Percentiles rank a stretch among this genome's conserved stretches.
Conservation (phyloP, 108 stramenopile species). For the Fistulifera pelliculosa region DNA sequence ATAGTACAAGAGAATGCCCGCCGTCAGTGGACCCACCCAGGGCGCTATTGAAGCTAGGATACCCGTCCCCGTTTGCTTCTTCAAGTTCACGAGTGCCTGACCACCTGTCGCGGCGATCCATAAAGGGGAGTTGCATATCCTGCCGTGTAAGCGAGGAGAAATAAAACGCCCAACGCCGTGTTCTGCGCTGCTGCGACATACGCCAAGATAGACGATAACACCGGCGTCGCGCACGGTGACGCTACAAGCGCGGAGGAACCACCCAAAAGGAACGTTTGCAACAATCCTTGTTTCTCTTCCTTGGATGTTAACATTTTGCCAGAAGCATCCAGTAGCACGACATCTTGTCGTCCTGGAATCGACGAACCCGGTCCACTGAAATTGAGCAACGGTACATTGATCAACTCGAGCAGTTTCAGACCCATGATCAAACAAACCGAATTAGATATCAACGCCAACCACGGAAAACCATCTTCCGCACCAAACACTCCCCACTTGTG, state of each 20-base stretch:
- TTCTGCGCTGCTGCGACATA: conserved; percentile 58
- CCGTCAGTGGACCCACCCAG: conserved; percentile 71
- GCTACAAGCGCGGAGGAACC: conserved; percentile 74
- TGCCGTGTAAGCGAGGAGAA: conserved; percentile 65
- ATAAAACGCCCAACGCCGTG: conserved; percentile 39
- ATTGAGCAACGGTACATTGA: conserved; percentile 33
- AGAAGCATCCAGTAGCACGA: conserved; percentile 22
- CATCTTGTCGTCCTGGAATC: neutral
- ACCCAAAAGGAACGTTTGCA: conserved; percentile 74
- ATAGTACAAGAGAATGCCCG: conserved; percentile 62
- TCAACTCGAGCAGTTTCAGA: conserved; percentile 61
- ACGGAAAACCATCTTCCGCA: neutral
- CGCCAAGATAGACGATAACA: conserved; percentile 68
- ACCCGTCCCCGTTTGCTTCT: conserved; percentile 20
- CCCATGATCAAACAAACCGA: conserved; percentile 67
- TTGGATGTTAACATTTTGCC: conserved; percentile 17
- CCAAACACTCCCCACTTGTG: conserved; percentile 67
- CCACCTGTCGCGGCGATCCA: conserved; percentile 66
- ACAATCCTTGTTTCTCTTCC: conserved; percentile 27
- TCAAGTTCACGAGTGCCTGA: conserved; percentile 54
- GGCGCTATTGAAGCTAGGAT: conserved; percentile 36
- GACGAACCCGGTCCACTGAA: neutral
- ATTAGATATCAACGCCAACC: conserved; percentile 40
- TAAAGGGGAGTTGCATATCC: conserved; percentile 75
- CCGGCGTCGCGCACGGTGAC: conserved; percentile 77